Evolutionary conservation across 345 rosid species (phyloP).

Genomic region (Sapria himalayana): DNA sequence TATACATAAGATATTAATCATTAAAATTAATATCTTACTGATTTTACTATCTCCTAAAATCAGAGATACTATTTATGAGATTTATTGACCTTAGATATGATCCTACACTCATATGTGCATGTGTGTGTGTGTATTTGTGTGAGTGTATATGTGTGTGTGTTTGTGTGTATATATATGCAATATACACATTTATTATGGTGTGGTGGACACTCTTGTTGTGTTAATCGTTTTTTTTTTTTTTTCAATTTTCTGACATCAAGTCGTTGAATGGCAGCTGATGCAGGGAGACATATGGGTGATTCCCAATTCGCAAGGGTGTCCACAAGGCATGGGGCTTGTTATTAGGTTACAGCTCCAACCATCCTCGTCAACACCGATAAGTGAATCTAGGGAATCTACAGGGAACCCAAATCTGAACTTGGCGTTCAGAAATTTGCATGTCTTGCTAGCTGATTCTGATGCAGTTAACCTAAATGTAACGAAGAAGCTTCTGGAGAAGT

Average conservation of each 20-base stretch:
- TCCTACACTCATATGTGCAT: no score
- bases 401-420: conserved; percentile 43
- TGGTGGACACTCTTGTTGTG: no score
- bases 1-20: no score
- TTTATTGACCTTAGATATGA: no score
- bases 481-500: conserved; percentile 53
- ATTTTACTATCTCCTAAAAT: no score
- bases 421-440: conserved; percentile 43
- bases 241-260: not conserved
- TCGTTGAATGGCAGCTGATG: conserved; percentile 41
- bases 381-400: conserved; percentile 25
- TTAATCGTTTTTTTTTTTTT: not conserved
- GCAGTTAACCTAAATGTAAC: conserved; percentile 61
- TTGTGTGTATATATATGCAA: no score
- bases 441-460: conserved; percentile 53
- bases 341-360: conserved; percentile 40
- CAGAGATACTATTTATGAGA: no score
- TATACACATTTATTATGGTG: no score
- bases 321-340: conserved; percentile 54
- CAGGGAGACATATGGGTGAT: conserved; percentile 66
- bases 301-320: conserved; percentile 31
- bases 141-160: no score
- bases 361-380: conserved; percentile 20
- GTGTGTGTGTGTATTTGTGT: no score
- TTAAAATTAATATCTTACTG: no score